These are phyloP conservation scores for Ustilago crameri DNA, from an alignment of 1,284 basidiomycete genomes.

Conservation along the genomic window DNA sequence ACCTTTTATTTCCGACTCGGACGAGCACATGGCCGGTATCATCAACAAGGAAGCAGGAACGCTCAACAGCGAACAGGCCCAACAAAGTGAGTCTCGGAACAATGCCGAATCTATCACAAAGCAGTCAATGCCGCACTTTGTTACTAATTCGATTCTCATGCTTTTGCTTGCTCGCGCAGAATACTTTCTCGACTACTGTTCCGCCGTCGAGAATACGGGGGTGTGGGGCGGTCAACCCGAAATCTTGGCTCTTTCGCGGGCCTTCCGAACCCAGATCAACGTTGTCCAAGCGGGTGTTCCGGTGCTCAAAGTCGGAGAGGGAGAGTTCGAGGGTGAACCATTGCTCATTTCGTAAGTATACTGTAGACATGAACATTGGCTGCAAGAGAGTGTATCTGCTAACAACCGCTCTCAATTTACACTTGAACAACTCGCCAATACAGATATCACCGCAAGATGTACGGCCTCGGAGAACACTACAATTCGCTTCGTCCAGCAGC, in stretches of 20 bases:
- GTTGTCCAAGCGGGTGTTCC: constrained; percentile 87
- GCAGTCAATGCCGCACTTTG: no score
- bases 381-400: no score
- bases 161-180: constrained; percentile 35
- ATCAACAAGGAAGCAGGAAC: constrained; percentile 78
- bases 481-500: constrained; percentile 58
- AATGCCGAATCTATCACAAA: no score
- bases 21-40: constrained; percentile 71
- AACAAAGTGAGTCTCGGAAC: constrained; percentile 17
- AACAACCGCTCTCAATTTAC: no score
- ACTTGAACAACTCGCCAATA: no score
- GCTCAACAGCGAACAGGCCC: constrained; percentile 71
- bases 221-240: constrained; percentile 98
- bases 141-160: neutral
- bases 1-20: constrained; percentile 81
- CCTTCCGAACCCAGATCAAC: constrained; percentile 88
- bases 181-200: constrained; percentile 83
- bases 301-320: constrained; percentile 78
- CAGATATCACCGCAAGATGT: constrained; percentile 61
- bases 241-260: constrained; percentile 85
- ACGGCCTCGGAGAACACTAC: constrained; percentile 66
- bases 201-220: constrained; percentile 81
- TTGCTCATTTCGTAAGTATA: constrained; percentile 48
- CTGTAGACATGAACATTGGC: neutral
- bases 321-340: constrained; percentile 68